A percentile compares a stretch with the other conserved stretches of the same genome.
Evolutionary conservation across 2,329 filamentous ascomycete species (phyloP).

Genomic region (Orbilia brochopaga): DNA sequence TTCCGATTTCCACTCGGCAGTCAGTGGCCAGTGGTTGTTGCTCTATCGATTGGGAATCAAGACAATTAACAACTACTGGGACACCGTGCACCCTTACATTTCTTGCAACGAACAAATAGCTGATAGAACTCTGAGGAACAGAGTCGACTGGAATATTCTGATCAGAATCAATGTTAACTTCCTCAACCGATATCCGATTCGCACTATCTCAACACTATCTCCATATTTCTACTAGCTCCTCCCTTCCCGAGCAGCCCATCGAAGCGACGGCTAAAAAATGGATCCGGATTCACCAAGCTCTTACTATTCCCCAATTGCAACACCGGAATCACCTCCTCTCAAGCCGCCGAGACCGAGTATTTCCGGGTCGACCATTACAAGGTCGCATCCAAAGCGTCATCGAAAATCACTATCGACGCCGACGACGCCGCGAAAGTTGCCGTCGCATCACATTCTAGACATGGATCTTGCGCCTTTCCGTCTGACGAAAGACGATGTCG

Average conservation of each 20-base stretch:
- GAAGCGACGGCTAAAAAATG: background rate
- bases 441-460: conserved; percentile 16
- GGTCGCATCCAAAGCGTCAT: conserved; percentile 19
- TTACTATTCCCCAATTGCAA: conserved; percentile 16
- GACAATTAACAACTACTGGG: too few species aligned
- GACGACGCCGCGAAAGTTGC: background rate
- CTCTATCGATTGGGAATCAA: background rate
- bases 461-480: conserved; percentile 33
- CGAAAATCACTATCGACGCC: conserved; percentile 1
- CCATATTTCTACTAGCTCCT: background rate
- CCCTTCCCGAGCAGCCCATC: background rate
- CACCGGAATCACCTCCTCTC: conserved; percentile 7
- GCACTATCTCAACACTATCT: too few species aligned
- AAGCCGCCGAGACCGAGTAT: conserved; percentile 15
- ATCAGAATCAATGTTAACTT: too few species aligned
- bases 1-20: background rate
- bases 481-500: conserved; percentile 34
- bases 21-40: background rate
- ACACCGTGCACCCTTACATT: too few species aligned
- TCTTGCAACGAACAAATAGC: too few species aligned
- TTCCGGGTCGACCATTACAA: conserved; percentile 12
- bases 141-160: background rate
- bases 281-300: background rate
- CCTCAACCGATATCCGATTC: too few species aligned
- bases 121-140: too few species aligned